Base-by-base conservation (phyloP, 2,329 filamentous ascomycete genomes). In the Aquanectria penicillioides region DNA sequence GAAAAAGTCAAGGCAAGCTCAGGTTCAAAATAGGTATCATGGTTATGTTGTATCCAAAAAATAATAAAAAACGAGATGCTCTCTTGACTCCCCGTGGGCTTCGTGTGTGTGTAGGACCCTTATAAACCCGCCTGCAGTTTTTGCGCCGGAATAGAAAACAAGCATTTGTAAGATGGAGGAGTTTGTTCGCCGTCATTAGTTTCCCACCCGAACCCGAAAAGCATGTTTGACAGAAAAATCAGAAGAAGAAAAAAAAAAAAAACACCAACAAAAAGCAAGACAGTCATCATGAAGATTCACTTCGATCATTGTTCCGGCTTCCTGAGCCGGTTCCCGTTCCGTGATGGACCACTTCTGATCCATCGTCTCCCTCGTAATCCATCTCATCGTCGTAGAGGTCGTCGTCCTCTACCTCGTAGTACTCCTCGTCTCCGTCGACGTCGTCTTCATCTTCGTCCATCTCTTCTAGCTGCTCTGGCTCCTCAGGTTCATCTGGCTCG, bases 341-440 rank as follows among this genome's bases (percentile, higher is more conserved):
- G 43, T 66, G 68, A 23, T 70, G 68, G 31, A 70, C 68, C 34
- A 67, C 65, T 37, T 70, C 68, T 22, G 68, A 70, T 15, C 55
- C 61, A 34, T 67, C 68, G n/a, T 70, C 68, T 37, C 65, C 68
- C 12, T 66, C 69, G 37, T 61, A 68, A 40, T 70, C 68, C 55
- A 70, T 65, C 15, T 63, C 57, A 15, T 61, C 59, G 10, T 58
- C 53, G 51, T 70, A 69, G 51, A 69, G 46, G n/a, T 69, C 66
- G 29, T 70, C 68, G 48, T 70, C 68, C 23, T 70, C 68, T 15
- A 69, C 68, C 46, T 69, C 68, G 36, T 70, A 68, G 56, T 70
- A 70, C 58, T 70, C 67, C 22, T 68, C 67, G 11, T 69, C 62
- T 13, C 57, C 66, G 20, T 70, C 68, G 17, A 43, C 64, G 25